Evolutionary conservation across 192 early-diverging fungal genomes (phyloP).

Genomic region (Mortierella hygrophila): DNA sequence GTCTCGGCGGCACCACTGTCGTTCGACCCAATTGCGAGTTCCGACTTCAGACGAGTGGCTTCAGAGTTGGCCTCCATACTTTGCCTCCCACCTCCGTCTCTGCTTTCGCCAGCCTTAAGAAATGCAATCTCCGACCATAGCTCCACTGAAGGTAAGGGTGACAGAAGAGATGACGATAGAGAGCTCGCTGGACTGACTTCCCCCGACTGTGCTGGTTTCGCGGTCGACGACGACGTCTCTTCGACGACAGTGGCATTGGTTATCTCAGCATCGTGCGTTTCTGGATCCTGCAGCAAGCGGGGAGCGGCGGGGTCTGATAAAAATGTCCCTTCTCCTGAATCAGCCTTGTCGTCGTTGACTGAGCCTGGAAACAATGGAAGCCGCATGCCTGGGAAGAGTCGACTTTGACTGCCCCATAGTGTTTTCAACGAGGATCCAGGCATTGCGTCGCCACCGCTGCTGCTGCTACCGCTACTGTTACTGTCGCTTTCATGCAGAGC

Average conservation of each 20-base stretch:
- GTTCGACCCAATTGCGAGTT: not conserved
- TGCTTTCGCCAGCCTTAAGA: conserved; percentile 8
- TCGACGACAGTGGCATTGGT: not conserved
- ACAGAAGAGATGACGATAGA: not conserved
- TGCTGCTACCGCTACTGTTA: conserved; percentile 71
- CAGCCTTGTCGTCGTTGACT: not conserved
- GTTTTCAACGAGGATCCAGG: not conserved
- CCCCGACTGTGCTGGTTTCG: too few species aligned
- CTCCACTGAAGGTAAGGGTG: conserved; percentile 2
- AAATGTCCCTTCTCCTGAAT: not conserved
- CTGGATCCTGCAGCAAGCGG: too few species aligned
- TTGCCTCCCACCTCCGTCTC: not conserved
- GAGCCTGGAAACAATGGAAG: not conserved
- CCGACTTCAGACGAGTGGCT: not conserved
- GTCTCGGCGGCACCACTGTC: not conserved
- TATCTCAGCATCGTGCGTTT: not conserved
- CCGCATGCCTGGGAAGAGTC: conserved; percentile 4
- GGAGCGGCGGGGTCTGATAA: not conserved
- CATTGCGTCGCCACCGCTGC: not conserved
- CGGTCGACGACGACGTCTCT: not conserved
- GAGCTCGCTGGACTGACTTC: not conserved
- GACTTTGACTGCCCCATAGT: not conserved
- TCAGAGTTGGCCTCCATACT: not conserved
- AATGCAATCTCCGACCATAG: conserved; percentile 10
- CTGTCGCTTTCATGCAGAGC: not conserved